Evolutionary conservation across 768 basidiomycete genomes (phyloP).

Genomic region (Boletus fagicola): DNA sequence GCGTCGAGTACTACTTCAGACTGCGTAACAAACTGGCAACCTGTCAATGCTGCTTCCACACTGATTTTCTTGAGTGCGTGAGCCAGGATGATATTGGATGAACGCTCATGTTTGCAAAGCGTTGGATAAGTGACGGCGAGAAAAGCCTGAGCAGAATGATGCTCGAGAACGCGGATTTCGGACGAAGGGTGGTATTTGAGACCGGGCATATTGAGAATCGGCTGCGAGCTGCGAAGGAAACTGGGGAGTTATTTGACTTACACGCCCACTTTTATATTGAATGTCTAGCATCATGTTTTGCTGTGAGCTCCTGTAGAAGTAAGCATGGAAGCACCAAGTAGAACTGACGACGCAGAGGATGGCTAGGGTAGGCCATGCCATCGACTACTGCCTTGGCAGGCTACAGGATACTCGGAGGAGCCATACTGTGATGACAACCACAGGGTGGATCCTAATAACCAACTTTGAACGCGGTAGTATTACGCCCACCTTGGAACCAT

Average conservation of each 20-base stretch:
- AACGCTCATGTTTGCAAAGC: slow-evolving; percentile 44
- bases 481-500: neutral
- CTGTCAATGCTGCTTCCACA: slow-evolving; percentile 38
- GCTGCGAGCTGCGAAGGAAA: neutral
- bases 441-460: slow-evolving; percentile 20
- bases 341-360: slow-evolving; percentile 9
- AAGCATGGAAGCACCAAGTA: slow-evolving; percentile 11
- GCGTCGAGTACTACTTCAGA: slow-evolving; percentile 33
- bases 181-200: slow-evolving; percentile 24
- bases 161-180: slow-evolving; percentile 35
- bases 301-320: slow-evolving; percentile 23
- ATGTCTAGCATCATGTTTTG: neutral
- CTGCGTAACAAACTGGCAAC: slow-evolving; percentile 35
- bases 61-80: slow-evolving; percentile 46
- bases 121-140: slow-evolving; percentile 41
- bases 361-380: slow-evolving; percentile 5
- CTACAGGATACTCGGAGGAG: slow-evolving; percentile 1
- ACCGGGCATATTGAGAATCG: slow-evolving; percentile 29
- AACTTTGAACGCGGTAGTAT: neutral
- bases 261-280: slow-evolving; percentile 10
- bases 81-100: slow-evolving; percentile 52
- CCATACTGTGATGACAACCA: slow-evolving; percentile 6
- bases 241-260: neutral
- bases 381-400: neutral
- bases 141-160: slow-evolving; percentile 41